A percentile compares a stretch with the other conserved stretches of the same genome.
Conservation (phyloP, 73 alveolate species). For the Paraurostyla sp. region DNA sequence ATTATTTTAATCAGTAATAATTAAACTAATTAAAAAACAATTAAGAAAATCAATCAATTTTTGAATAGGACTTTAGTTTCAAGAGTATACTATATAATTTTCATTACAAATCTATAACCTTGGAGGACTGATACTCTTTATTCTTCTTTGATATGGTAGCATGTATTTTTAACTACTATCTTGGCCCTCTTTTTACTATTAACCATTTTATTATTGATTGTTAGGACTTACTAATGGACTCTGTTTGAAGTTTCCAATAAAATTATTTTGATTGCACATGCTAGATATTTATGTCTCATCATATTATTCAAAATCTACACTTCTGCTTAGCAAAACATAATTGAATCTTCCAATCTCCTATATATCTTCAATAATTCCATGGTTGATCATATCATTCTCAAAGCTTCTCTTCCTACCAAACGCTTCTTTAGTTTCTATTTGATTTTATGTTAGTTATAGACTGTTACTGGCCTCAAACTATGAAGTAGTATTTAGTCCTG, state of each 20-base stretch:
- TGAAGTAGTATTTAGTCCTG: no score
- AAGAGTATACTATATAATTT: constrained; percentile 53
- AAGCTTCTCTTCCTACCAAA: constrained; percentile 22
- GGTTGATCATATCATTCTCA: constrained; percentile 26
- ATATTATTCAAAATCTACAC: constrained; percentile 49
- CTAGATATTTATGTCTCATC: constrained; percentile 12
- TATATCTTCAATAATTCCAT: constrained; percentile 46
- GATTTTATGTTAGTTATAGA: no score
- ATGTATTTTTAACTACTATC: background rate
- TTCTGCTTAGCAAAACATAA: constrained; percentile 51
- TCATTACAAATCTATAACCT: constrained; percentile 47
- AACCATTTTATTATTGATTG: background rate
- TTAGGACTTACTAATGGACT: background rate
- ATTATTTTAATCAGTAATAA: background rate
- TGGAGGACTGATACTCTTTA: constrained; percentile 52
- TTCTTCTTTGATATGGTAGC: constrained; percentile 47
- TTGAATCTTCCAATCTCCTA: constrained; percentile 44
- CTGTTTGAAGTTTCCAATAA: constrained; percentile 12
- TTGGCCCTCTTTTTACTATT: background rate
- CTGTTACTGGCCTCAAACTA: no score
- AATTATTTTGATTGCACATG: constrained; percentile 9
- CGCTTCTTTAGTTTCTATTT: no score
- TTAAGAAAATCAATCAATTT: background rate
- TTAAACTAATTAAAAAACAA: background rate
- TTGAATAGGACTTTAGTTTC: background rate